Base-by-base conservation (phyloP, 2,329 filamentous ascomycete species). In the Didymella pinodella region DNA sequence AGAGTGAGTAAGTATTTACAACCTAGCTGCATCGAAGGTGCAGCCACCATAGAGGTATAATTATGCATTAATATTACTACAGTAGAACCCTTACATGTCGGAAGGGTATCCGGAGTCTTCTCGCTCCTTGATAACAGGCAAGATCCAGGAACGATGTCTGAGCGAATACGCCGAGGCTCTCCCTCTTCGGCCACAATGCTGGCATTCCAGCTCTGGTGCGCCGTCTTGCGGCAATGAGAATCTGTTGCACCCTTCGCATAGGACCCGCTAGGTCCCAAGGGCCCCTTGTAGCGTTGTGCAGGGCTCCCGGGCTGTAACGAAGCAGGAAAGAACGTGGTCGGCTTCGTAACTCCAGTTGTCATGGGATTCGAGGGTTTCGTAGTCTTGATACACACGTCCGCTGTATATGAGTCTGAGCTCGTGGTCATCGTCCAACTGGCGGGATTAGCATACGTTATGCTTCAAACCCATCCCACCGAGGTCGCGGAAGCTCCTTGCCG, bases 301-400 rank as follows among this genome's bases (percentile, higher is more conserved):
- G 2, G 36, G 8, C 36, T 11, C 7, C 20, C 8, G 36, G 16
- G 36, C n/a, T 40, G 36, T 16, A 14, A 58, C 49, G 28, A 49
- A 58, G 40, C 49, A 53, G n/a, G 56, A 50, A 12, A 96, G 79
- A 32, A 95, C 82, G 71, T 95, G 52, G 40, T 51, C 48, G 85
- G 34, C 88, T 48, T 63, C 90, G 61, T 85, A 83, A 67, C 88
- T 85, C 90, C 91, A 97, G 48, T 90, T 90, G 67, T 61, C 57
- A 18, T 95, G 90, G 3, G 84, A 83, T 44, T 81, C 76, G 18
- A 97, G 80, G 0, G 88, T 83, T 20, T 85, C 74, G 53, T 83
- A 83, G 64, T 94, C 91, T 64, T 88, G 87, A 45, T 97, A 83
- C 49, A 93, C 86, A 73, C 88, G 92, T 65, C 93, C 93, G 77